Conservation (phyloP, 2,329 filamentous ascomycete species). For the Thyridium curvatum region DNA sequence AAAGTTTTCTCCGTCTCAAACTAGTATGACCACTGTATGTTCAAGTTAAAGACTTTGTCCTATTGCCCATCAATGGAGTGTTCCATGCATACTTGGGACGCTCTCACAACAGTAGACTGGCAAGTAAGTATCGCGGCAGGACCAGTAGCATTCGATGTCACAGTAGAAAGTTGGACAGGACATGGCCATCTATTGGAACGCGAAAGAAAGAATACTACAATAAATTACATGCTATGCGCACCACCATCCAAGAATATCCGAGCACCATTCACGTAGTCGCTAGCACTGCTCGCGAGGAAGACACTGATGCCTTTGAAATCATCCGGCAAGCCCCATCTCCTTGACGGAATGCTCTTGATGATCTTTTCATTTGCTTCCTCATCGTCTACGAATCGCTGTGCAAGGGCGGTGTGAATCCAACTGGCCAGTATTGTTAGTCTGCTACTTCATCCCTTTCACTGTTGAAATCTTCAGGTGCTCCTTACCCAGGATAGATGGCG, state of each 20-base stretch:
- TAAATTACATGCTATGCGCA: conserved; percentile 4
- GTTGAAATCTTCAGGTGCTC: background rate
- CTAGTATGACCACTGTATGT: too few relatives aligned
- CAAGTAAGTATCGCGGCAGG: too few relatives aligned
- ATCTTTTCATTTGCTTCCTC: conserved; percentile 51
- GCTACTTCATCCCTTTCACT: background rate
- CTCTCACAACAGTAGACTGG: too few relatives aligned
- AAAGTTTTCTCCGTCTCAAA: too few relatives aligned
- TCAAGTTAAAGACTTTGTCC: too few relatives aligned
- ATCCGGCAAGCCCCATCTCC: conserved; percentile 58
- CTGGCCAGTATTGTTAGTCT: background rate
- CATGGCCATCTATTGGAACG: too few relatives aligned
- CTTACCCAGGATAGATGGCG: conserved; percentile 8
- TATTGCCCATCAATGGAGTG: too few relatives aligned
- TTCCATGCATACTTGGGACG: too few relatives aligned
- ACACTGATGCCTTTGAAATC: conserved; percentile 63
- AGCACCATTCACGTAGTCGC: conserved; percentile 59
- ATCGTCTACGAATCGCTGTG: conserved; percentile 38
- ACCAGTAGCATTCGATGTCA: too few relatives aligned
- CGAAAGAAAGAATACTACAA: too few relatives aligned
- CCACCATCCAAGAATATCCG: conserved; percentile 61
- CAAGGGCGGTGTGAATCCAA: conserved; percentile 7
- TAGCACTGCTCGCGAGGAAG: conserved; percentile 54
- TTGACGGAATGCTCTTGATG: conserved; percentile 57
- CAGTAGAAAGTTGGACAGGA: too few relatives aligned